Base-by-base conservation (phyloP, 495 filamentous ascomycete genomes). In the Penicillium pancosmium region DNA sequence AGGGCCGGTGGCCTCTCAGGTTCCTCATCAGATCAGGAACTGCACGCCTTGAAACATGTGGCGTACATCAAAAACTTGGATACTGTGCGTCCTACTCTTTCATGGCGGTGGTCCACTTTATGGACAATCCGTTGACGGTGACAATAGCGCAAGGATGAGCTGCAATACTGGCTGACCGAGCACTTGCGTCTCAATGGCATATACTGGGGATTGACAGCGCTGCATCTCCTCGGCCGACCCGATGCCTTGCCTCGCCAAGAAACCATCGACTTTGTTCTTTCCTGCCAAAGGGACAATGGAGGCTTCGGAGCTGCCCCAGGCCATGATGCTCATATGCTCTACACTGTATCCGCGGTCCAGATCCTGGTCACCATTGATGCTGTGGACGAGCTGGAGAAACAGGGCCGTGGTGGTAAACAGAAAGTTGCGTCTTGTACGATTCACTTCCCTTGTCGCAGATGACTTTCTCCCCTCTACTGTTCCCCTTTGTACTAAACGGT, bases 151-250 rank as follows among this genome's bases (percentile, higher is more conserved):
- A 91, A 88, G 76, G 92, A 97, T 76, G 91, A 96, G 69, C 85
- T 96, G 57, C 92, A 97, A 70, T 98, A 98, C 76, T 96, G 92
- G 87, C 82, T 97, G 62, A 98, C 95, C 6, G 92, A 97, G 73
- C 94, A 98, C 68, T 85, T 98, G 53, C 91, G 94, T 48, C 79
- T 98, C 34, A 96, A 92, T 69, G 94, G 94, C 34, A 82, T 98
- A 36, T 98, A 98, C 74, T 98, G 94, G 94, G 94, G 95, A 25
- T 78, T 98, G 54, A 93, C 86, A 3, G 88, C 93, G 13, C 82
- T 98, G 8, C 88, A 97, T 76, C 81, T 98, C 15, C 85, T 98
- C 41, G 84, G 86, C 49, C 86, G 84, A 52, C 90, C 92, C 6
- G 82, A 93, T 35, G 91, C 88, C 5, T 82, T 98, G 8, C 87